These are phyloP conservation scores for Clarireedia monteithiana DNA, from an alignment of 2,329 filamentous ascomycete species.

Conservation along the genomic window DNA sequence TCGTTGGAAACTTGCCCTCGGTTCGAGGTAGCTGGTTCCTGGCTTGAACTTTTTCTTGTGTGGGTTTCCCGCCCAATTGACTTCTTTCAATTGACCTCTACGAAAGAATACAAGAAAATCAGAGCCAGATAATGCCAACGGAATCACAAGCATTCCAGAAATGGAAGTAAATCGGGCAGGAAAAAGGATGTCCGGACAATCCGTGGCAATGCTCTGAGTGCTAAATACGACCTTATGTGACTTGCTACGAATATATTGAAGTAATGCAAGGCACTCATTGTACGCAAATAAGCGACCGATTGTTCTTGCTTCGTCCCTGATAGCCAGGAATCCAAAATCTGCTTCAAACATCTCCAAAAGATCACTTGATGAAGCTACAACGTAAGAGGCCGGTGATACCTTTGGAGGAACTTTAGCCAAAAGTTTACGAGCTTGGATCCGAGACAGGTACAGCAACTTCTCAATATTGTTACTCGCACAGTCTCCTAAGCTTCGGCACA, in stretches of 20 bases:
- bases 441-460: conserved; percentile 11
- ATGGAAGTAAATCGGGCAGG: conserved; percentile 72
- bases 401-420: conserved; percentile 3
- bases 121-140: conserved; percentile 64
- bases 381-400: conserved; percentile 13
- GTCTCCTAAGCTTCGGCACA: conserved; percentile 57
- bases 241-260: conserved; percentile 76
- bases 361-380: conserved; percentile 16
- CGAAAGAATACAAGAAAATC: conserved; percentile 93
- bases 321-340: conserved; percentile 64
- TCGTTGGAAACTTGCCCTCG: conserved; percentile 68
- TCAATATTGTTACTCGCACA: conserved; percentile 44
- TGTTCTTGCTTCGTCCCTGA: conserved; percentile 79
- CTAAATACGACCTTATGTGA: conserved; percentile 67
- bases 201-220: conserved; percentile 65
- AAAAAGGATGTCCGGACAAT: conserved; percentile 78
- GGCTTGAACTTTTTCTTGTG: conserved; percentile 71
- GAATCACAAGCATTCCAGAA: conserved; percentile 74
- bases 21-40: conserved; percentile 70
- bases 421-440: conserved; percentile 12
- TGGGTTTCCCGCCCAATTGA: conserved; percentile 76
- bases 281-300: conserved; percentile 68
- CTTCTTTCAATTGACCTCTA: conserved; percentile 64
- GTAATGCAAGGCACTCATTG: conserved; percentile 74
- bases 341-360: conserved; percentile 18